Base-by-base conservation (phyloP, 768 basidiomycete genomes). In the Tulasnella sp. region DNA sequence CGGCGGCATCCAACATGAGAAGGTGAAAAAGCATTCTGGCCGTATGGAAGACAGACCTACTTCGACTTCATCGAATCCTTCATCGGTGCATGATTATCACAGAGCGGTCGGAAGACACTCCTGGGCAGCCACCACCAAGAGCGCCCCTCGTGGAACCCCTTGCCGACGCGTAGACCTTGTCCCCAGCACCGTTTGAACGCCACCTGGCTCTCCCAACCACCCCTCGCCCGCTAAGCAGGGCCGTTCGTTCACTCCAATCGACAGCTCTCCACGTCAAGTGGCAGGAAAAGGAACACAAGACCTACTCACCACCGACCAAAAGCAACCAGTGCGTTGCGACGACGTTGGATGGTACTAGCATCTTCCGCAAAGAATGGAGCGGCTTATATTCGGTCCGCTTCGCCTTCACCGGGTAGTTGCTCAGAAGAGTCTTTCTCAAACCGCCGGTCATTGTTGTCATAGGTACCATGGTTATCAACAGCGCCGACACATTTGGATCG, bases 401-500 rank as follows among this genome's bases (percentile, higher is more conserved):
- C 31, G 9, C 71, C 48, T 48, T 48, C 48, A 24, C n/a, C 27
- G 8, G 31, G 19, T 40, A 71, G 34, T 40, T 71, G 12, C 7
- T 71, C 71, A 24, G 39, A 34, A 24, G 71, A 71, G 2, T 40
- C 34, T 19, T 34, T 34, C 71, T 71, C 71, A 6, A 34, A 71
- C 31, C 24, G 71, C 12, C 71, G 71, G 18, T 71, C 71, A 34
- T 71, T n/a, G 24, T 78, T 71, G 74, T 78, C 77, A 1, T 44
- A 52, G 24, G 77, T 34, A 31, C 68, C 68, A 10, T 78, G 71
- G 6, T 62, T 39, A 48, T 73, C 77, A 72, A 78, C 77, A 21
- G 68, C 78, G 14, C 48, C 78, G 34, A 73, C 74, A 73, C 48
- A n/a, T n/a, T n/a, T n/a, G n/a, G n/a, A n/a, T n/a, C n/a, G n/a